Conservation (phyloP, 176 grass and related monocot species). For the Rhynchospora breviuscula region DNA sequence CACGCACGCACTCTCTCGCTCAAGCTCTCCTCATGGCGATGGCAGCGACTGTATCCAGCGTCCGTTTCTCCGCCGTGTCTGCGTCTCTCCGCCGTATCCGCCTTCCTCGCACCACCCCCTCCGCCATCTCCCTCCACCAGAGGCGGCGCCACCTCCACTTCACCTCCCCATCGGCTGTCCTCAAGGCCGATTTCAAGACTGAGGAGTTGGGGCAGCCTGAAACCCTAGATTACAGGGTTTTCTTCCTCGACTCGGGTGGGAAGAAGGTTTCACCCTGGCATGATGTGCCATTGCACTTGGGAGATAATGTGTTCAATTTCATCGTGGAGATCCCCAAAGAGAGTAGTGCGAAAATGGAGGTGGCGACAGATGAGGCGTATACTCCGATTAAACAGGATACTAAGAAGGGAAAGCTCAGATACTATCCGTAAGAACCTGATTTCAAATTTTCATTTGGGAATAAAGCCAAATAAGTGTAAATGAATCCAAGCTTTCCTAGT, state of each 20-base stretch:
- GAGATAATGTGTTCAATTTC: constrained; percentile 87
- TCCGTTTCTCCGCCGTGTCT: constrained; percentile 35
- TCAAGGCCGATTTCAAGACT: constrained; percentile 41
- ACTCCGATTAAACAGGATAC: constrained; percentile 99
- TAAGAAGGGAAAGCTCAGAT: constrained; percentile 97
- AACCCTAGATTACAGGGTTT: constrained; percentile 91
- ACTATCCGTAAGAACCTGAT: constrained; percentile 74
- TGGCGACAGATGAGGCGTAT: constrained; percentile 86
- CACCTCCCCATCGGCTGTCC: constrained; percentile 42
- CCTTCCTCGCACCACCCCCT: constrained; percentile 6
- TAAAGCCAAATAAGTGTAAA: too few species aligned
- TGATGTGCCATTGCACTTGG: constrained; percentile 76
- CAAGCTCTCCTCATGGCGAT: constrained; percentile 37
- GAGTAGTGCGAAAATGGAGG: constrained; percentile 97
- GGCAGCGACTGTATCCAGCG: constrained; percentile 54
- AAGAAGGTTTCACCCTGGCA: constrained; percentile 93
- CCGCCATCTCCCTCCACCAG: constrained; percentile 35
- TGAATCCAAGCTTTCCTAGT: background rate
- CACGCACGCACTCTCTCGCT: background rate
- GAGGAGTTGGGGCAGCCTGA: constrained; percentile 61
- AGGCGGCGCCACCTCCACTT: constrained; percentile 31
- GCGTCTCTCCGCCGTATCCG: constrained; percentile 29
- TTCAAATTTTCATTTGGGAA: constrained; percentile 7
- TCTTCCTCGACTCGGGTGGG: constrained; percentile 58
- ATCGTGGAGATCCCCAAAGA: constrained; percentile 97